Conservation (phyloP, 257 asterid species). For the Ophiorrhiza pumila region DNA sequence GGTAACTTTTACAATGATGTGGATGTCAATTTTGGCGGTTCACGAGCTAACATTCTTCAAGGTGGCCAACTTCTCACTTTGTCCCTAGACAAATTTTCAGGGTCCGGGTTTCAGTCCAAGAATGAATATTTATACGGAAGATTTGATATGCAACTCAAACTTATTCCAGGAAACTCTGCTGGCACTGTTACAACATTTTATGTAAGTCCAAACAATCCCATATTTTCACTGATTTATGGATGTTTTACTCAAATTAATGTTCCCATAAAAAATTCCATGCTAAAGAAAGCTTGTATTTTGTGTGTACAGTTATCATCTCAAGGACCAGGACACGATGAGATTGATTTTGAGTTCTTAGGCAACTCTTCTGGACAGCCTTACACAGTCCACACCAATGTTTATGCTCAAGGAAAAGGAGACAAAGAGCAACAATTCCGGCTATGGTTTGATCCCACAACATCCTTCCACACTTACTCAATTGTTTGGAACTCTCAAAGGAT, state of each 20-base stretch:
- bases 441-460: slow-evolving; percentile 39
- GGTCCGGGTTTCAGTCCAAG: slow-evolving; percentile 2
- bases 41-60: slow-evolving; percentile 1
- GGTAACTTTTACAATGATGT: slow-evolving; percentile 21
- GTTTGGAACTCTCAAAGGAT: slow-evolving; percentile 39
- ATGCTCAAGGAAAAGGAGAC: slow-evolving; percentile 33
- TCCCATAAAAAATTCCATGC: not conserved
- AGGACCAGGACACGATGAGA: slow-evolving; percentile 35
- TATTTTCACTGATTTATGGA: too few species aligned
- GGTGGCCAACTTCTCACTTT: slow-evolving; percentile 8
- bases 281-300: not conserved
- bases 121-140: slow-evolving; percentile 36
- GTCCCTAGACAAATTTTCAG: slow-evolving; percentile 2
- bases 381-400: slow-evolving; percentile 42
- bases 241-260: too few species aligned
- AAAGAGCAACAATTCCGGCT: slow-evolving; percentile 36
- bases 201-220: slow-evolving; percentile 3
- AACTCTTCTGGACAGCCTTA: slow-evolving; percentile 37
- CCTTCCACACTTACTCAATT: slow-evolving; percentile 38
- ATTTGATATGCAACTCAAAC: slow-evolving; percentile 47
- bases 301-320: slow-evolving; percentile 30
- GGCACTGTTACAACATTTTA: slow-evolving; percentile 37
- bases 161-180: slow-evolving; percentile 42
- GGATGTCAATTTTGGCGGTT: not conserved
- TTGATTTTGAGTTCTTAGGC: slow-evolving; percentile 39